Base-by-base conservation (phyloP, 306 rosid species). In the Morella rubra region DNA sequence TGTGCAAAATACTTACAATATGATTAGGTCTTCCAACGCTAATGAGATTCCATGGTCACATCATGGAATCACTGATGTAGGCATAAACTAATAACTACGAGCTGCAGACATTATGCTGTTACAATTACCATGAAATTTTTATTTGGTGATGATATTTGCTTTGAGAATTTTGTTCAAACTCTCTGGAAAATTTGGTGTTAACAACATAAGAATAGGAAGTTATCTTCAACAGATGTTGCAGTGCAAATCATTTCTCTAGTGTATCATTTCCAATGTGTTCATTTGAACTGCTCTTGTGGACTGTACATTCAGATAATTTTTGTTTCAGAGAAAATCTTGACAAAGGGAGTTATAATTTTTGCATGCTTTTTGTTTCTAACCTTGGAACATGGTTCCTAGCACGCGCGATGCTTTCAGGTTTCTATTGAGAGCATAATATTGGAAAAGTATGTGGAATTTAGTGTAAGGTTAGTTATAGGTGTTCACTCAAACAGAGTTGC, bases 1-100 rank as follows among this genome's bases (percentile, higher is more conserved):
- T 64, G 16, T 69, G 73, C 32, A 75, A 55, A 20, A 65, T 56
- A 53, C 59, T 44, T 54, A 42, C 22, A 15, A 50, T 6, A 2
- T 41, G 19, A 60, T 32, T 80, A 58, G 32, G 15, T 58, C 71
- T 41, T 77, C 49, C 10, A 3, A 64, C 46, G 64, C 22, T 58
- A 44, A 9, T 66, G 67, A 52, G 58, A 10, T 76, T 71, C 55
- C 15, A 4, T 27, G 44, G 41, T 27, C 37, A 32, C 37, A 32
- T 32, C 37, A 32, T 32, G 37, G 37, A 32, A 32, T 32, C 37
- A 32, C 37, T 32, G 37, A 32, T 32, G 37, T 32, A 32, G 37
- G 2, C 37, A 32, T 32, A 32, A 32, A 32, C 37, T 32, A 3
- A 32, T 32, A 32, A 32, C 3, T 32, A 32, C 37, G 0, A 32